Percentiles rank a stretch among this genome's conserved stretches.
phyloP scores from a whole-genome alignment of 2,329 filamentous ascomycete genomes.

The Cercospora sp. region DNA sequence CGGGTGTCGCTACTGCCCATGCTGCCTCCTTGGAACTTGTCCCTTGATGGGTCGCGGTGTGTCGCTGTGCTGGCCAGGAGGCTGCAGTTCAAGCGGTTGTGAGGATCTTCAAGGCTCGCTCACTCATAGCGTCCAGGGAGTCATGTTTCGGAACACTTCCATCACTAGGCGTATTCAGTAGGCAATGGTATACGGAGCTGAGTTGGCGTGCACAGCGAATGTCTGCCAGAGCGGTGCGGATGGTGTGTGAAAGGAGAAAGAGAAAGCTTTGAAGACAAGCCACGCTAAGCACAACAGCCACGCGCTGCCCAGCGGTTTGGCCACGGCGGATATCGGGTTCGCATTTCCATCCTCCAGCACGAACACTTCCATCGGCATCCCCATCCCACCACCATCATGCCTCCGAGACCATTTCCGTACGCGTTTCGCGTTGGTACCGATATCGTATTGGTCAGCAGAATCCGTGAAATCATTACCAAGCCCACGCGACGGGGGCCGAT shows the following conservation, averaged over 20 bases:
- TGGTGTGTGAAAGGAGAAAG: background rate
- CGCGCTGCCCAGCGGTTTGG: background rate
- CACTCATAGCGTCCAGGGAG: background rate
- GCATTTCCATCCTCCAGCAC: background rate
- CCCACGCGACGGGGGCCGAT: constrained; percentile 21
- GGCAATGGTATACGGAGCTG: background rate
- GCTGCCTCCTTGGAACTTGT: too few relatives aligned
- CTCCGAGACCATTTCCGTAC: constrained; percentile 60
- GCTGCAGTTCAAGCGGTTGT: too few relatives aligned
- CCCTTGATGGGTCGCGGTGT: too few relatives aligned
- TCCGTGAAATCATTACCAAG: constrained; percentile 57
- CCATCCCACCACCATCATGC: constrained; percentile 36
- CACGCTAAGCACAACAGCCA: background rate
- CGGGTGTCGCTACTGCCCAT: background rate
- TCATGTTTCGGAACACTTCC: background rate
- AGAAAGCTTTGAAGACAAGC: background rate
- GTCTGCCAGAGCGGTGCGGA: background rate
- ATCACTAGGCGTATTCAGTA: background rate
- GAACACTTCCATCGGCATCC: background rate
- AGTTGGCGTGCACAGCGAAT: background rate
- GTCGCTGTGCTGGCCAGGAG: too few relatives aligned
- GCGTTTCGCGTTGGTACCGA: constrained; percentile 73
- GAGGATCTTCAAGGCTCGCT: background rate
- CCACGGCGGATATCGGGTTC: background rate
- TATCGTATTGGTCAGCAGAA: constrained; percentile 66